phyloP scores from a whole-genome alignment of 1,284 basidiomycete genomes.

The Microbotryum scabiosae region DNA sequence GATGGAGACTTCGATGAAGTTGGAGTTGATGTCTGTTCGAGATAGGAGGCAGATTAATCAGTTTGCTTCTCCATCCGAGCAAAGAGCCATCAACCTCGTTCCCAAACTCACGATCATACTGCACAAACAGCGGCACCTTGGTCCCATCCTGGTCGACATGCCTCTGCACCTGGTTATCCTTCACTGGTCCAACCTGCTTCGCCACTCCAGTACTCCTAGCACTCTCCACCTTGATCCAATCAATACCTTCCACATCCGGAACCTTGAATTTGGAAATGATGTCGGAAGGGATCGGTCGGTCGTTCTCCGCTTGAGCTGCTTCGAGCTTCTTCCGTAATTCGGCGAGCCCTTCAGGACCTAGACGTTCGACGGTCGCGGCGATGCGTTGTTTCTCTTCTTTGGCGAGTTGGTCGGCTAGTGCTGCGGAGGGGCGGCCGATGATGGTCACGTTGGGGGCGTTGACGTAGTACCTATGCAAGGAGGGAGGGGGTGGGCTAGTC shows the following conservation, averaged over 20 bases:
- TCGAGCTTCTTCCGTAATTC: constrained; percentile 62
- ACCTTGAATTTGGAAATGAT: constrained; percentile 77
- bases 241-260: constrained; percentile 77
- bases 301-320: constrained; percentile 78
- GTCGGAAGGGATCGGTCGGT: constrained; percentile 65
- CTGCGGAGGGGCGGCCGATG: constrained; percentile 78
- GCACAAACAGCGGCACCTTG: constrained; percentile 74
- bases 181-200: constrained; percentile 29
- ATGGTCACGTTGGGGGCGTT: constrained; percentile 63
- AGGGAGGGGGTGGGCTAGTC: background rate
- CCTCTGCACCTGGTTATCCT: constrained; percentile 46
- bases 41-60: constrained; percentile 2
- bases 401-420: constrained; percentile 73
- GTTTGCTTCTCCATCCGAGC: background rate
- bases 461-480: constrained; percentile 59
- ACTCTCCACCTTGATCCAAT: constrained; percentile 89
- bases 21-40: constrained; percentile 53
- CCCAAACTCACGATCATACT: constrained; percentile 53
- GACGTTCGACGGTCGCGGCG: constrained; percentile 55
- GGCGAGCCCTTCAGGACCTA: constrained; percentile 75
- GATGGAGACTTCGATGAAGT: constrained; percentile 67
- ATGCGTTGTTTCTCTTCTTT: constrained; percentile 71
- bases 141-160: constrained; percentile 64
- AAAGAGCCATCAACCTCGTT: background rate
- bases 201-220: constrained; percentile 35